Conservation (phyloP, 257 asterid genomes). For the Fraxinus quadrangulata region DNA sequence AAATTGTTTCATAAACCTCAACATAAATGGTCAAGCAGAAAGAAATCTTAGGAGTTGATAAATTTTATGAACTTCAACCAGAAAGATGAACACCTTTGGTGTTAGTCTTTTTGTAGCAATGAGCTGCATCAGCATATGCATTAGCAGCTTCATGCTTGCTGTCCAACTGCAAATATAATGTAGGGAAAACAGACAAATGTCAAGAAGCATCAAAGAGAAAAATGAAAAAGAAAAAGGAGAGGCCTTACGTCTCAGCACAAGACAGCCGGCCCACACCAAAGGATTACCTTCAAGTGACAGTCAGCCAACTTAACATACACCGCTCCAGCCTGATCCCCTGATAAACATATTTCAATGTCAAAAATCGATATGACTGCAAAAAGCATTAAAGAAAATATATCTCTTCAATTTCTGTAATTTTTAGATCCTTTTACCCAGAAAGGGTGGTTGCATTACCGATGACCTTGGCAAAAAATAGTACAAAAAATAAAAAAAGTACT, state of each 20-base stretch:
- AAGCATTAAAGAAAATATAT: background rate
- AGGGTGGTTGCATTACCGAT: background rate
- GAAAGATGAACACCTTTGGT: conserved; percentile 37
- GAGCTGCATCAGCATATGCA: conserved; percentile 60
- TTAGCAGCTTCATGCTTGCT: conserved; percentile 70
- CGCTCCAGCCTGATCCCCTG: conserved; percentile 51
- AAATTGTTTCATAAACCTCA: background rate
- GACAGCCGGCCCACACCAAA: background rate
- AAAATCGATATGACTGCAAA: background rate
- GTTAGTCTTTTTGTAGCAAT: conserved; percentile 52
- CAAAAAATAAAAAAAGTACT: background rate
- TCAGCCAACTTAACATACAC: conserved; percentile 49
- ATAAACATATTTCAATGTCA: background rate
- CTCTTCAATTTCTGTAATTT: background rate
- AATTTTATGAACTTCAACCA: conserved; percentile 4
- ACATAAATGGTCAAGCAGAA: background rate
- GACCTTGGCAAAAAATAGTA: background rate
- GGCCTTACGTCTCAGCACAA: background rate
- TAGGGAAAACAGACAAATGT: conserved; percentile 13
- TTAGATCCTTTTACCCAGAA: background rate
- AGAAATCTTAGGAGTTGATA: background rate
- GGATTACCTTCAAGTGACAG: conserved; percentile 43
- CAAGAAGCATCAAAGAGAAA: background rate
- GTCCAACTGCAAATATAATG: conserved; percentile 40
- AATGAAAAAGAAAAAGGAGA: background rate